phyloP scores from a whole-genome alignment of 2,329 filamentous ascomycete genomes.

The Neopestalotiopsis sp. region DNA sequence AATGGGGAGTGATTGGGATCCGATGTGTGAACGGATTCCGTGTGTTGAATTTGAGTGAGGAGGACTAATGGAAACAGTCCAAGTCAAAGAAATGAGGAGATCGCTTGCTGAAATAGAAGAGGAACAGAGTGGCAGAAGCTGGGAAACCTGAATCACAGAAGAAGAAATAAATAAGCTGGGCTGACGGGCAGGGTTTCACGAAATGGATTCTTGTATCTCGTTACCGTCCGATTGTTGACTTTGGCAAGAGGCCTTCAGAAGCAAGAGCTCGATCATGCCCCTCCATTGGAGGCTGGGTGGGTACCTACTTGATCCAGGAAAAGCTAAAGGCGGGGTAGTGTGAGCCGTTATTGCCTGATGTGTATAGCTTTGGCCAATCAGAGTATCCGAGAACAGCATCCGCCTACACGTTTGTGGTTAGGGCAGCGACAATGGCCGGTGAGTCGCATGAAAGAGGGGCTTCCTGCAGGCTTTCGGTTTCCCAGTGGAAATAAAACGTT shows the following conservation, averaged over 20 bases:
- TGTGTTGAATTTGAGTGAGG: background rate
- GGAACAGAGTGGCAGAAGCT: background rate
- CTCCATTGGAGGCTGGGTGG: background rate
- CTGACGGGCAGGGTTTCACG: constrained; percentile 1
- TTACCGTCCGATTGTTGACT: background rate
- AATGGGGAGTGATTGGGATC: background rate
- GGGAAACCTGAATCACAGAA: background rate
- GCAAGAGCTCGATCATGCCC: background rate
- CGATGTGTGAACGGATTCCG: background rate
- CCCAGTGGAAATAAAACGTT: background rate
- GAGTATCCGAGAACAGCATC: background rate
- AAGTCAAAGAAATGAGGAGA: background rate
- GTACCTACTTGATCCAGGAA: background rate
- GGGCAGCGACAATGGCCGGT: constrained; percentile 10
- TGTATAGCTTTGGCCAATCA: constrained; percentile 9
- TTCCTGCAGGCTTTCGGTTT: background rate
- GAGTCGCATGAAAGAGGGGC: constrained; percentile 8
- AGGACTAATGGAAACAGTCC: background rate
- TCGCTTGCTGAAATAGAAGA: background rate
- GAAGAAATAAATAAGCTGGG: background rate
- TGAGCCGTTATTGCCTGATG: constrained; percentile 13
- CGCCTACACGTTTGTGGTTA: constrained; percentile 7
- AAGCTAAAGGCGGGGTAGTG: constrained; percentile 16
- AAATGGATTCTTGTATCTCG: constrained; percentile 1
- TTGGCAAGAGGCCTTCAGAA: constrained; percentile 1